Evolutionary conservation across 1,284 basidiomycete genomes (phyloP).

Genomic region (Malassezia furfur): DNA sequence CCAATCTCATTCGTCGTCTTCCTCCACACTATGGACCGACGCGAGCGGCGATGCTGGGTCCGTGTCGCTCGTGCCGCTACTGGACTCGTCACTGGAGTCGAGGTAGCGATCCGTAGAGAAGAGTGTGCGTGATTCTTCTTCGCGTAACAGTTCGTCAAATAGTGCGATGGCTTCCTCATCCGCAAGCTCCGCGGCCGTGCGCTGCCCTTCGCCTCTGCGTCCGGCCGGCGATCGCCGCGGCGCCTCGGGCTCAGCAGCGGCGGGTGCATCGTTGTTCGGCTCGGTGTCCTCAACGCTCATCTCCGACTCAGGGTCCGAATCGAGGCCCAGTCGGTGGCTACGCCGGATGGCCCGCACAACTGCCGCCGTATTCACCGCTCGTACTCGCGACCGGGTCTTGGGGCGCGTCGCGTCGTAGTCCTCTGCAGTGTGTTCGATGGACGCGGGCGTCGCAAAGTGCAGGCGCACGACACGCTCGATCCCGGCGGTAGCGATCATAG

Average conservation of each 20-base stretch:
- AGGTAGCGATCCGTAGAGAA: neutral
- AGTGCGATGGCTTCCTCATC: slow-evolving; percentile 17
- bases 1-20: too few species aligned
- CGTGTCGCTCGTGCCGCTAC: neutral
- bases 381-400: slow-evolving; percentile 5
- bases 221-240: neutral
- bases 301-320: slow-evolving; percentile 5
- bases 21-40: too few species aligned
- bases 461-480: slow-evolving; percentile 19
- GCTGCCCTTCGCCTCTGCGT: neutral
- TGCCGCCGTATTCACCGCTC: slow-evolving; percentile 9
- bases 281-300: neutral
- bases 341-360: slow-evolving; percentile 13
- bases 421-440: neutral
- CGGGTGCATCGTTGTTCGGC: neutral
- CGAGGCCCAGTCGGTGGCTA: neutral
- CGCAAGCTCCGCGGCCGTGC: slow-evolving; percentile 3
- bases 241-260: neutral
- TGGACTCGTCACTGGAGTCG: neutral
- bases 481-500: slow-evolving; percentile 19
- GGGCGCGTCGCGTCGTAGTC: slow-evolving; percentile 3
- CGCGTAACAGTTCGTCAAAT: slow-evolving; percentile 15
- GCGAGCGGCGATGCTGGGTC: neutral
- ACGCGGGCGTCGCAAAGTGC: slow-evolving; percentile 16
- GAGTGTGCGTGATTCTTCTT: slow-evolving; percentile 12